Base-by-base conservation (phyloP, 805 yeast species). In the Sugiyamaella smithiae region DNA sequence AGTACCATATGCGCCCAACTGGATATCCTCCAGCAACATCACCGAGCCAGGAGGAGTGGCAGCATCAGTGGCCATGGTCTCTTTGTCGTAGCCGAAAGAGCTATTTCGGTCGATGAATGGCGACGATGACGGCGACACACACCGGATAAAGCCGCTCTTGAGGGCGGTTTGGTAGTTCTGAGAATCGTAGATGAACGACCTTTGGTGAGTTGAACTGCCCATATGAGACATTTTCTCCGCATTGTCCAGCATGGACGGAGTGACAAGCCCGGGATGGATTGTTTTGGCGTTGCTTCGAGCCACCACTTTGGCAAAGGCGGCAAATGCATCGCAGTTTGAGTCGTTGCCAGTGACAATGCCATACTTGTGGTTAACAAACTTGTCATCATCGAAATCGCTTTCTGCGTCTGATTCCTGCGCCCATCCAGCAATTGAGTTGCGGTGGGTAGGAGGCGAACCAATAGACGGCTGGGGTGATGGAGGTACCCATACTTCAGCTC, bases 1-100 rank as follows among this genome's bases (percentile, higher is more conserved):
- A 6, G 62, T 59, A 11, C 51, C 46, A 36, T 47, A 57, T 41
- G 45, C 40, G 8, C 50, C 54, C 22, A 43, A 12, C 32, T 37
- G 26, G 33, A 36, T 40, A 26, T 54, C 56, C 25, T 57, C 61
- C 8, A 49, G 29, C 8, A 52, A 35, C 31, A 57, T 45, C 23
- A 56, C 57, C 3, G 58, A 52, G 6, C 61, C 59, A 6, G 62
- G 62, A 1, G 62, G 62, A 2, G 62, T 59, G 19, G 49, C 45
- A 17, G 54, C 40, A 25, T 43, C 36, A n/a, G 16, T 32, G n/a
- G 43, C 36, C 2, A 40, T 32, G 25, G 48, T 48, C 9, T 33
- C 33, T 12, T 36, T 26, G 38, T 25, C 53, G 32, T 40, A 40
- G 23, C 31, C 35, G 36, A 35, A 32, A 20, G 32, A 36, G 14